Evolutionary conservation across 1,139 yeast species (phyloP), one percentile per base, ranked within the genome.

Genomic region (Yamadazyma trypodendri): DNA sequence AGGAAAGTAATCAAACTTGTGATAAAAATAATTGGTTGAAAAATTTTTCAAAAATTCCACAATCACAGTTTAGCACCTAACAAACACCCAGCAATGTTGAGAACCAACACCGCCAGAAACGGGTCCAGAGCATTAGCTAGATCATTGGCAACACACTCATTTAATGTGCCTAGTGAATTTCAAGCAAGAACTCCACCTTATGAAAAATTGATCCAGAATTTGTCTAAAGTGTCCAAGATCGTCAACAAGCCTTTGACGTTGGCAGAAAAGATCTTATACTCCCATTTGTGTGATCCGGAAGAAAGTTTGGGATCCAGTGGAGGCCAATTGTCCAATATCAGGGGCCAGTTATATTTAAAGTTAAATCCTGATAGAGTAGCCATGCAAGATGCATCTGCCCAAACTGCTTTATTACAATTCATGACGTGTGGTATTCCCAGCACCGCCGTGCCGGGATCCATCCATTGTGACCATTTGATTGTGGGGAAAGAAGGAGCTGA

Each of bases 341-440:
- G 98, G 54, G 98, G 98, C 36, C 61, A 77, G 43, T 79, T 86
- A 43, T 92, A 92, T 60, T 77, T 92, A 58, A 92, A 92, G 69
- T 74, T 92, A 52, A 77, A 82, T 57, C 98, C 98, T n/a, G 98
- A 92, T 60, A 77, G 98, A 55, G 98, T 92, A 15, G 98, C 98
- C 18, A 90, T 90, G 97, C 98, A 92, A 69, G 98, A 92, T 68
- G 98, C 98, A 1, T 85, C 96, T 17, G 98, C 98, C 2, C 98
- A 92, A 66, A 92, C 90, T 86, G 98, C 98, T 2, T 70, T 92
- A 47, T 69, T 92, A 48, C 98, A 92, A 65, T 92, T 92, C 64
- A 90, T 92, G 95, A 88, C 97, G 22, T 86, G 96, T 54, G 96
- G 97, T 14, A 79, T 90, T 80, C 59, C 79, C 34, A 69, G 80